Evolutionary conservation across 2,329 filamentous ascomycete species (phyloP), one percentile per base, ranked within the genome.

Genomic region (Podosphaera fusca): DNA sequence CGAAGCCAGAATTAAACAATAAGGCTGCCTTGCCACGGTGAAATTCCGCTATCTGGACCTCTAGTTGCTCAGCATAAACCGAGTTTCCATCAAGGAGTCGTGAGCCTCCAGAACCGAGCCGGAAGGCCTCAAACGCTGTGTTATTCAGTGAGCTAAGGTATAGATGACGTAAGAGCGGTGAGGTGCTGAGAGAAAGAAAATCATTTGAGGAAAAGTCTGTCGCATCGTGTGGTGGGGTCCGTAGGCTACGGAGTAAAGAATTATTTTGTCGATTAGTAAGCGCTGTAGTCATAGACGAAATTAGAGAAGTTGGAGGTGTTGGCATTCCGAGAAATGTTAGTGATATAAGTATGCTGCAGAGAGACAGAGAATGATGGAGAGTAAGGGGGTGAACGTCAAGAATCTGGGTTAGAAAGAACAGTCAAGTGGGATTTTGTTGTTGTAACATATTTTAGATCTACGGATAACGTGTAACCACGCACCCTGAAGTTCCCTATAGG

Each of bases 61-160:
- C 81, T 0, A 81, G 68, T n/a, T 73, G 65, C 59, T 82, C 74
- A 0, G 79, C 74, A 63, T 81, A 82, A 0, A 62, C 42, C 1
- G 75, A 80, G 63, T 84, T 85, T 2, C 82, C 82, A 61, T 84
- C 79, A 3, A 84, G 70, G 0, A 85, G 70, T 6, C 82, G 73
- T 0, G 79, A 82, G 2, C 82, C 80, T 0, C 75, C 73, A 10
- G 56, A 59, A 7, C 64, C 63, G 31, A 65, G 56, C 1, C 56
- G 56, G 53, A 63, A 64, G n/a, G 56, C n/a, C 1, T 60, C 51
- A 33, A 58, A 45, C 1, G 47, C 42, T 4, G 51, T 54, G n/a
- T 30, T 21, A 5, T 30, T 36, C 4, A 65, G 57, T 45, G 62
- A 58, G 9, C 51, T 30, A 1, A 64, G 58, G 45, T 61, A 64